Base-by-base conservation (phyloP, 179 eudicot species). In the Carnegiea gigantea region DNA sequence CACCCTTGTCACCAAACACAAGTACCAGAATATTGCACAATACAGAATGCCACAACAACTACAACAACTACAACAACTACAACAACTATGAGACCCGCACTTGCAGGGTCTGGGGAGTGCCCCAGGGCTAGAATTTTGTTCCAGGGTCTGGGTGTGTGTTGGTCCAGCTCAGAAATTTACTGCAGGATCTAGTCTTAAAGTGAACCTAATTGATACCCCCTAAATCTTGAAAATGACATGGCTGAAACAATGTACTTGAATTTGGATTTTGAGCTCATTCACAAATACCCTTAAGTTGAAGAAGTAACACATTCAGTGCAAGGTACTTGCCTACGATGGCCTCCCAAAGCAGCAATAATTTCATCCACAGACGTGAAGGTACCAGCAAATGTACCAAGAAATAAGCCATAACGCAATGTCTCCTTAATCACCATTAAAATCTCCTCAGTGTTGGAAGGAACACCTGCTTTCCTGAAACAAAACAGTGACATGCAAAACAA, bases 281-380 rank as follows among this genome's bases (percentile, higher is more conserved):
- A 62, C 23, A 62, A 33, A 33, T 2, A 33, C 36, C 36, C 36
- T 33, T 33, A 33, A 1, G 9, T 6, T 62, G 68, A 62, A 17
- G n/a, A 3, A 57, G n/a, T 6, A 51, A 40, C 36, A 40, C 9
- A 40, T 40, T 40, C 44, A 40, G 44, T 40, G 64, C 11, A 51
- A 12, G 13, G n/a, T 44, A 82, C 83, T 74, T 89, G 84, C 99
- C 98, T 94, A 65, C 92, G 90, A 83, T 97, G 92, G 18, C 99
- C 99, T 62, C 99, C 93, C 70, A 88, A 80, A 78, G 92, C 85
- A 84, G 98, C 95, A 78, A 97, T 89, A 82, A 89, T 76, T 81
- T 97, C 98, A 85, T 97, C 98, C 73, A 95, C 98, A 9, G 98
- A 91, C 36, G 93, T 95, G 86, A 95, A 97, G 57, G 95, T 91